Evolutionary conservation across 2,329 filamentous ascomycete species (phyloP), one percentile per base, ranked within the genome.

Genomic region (Ascosphaera apis): DNA sequence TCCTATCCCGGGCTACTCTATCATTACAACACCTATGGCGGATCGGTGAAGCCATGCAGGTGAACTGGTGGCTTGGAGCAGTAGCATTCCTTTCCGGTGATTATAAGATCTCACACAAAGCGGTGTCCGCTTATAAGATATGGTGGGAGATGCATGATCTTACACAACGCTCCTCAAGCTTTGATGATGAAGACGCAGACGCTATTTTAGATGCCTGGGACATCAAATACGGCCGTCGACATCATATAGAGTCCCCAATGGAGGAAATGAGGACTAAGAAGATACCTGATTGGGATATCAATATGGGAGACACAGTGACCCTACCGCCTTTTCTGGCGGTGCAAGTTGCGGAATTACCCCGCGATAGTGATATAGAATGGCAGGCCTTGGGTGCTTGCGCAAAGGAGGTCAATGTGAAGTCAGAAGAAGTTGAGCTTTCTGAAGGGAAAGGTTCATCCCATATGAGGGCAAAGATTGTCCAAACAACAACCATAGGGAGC

Each of bases 21-120:
- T 69, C 83, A 1, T 61, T 95, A 9, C 88, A 98, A 53, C 86
- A 95, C 53, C 67, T 95, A 16, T 84, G 76, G 72, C 72, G 86
- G 28, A 76, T 98, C 36, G 84, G 74, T 0, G 53, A 63, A 31
- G 74, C 75, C 30, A 75, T 76, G 61, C 61, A 69, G 37, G 72
- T 91, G 2, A 62, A 70, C 38, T 76, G 71, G 61, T 91, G 80
- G 76, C 66, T 68, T 3, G 75, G 72, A 40, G 76, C 67, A 1
- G 69, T 91, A 34, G 81, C 74, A 0, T 91, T 82, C 49, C 65
- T 91, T 38, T 63, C 72, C 2, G 51, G 50, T 3, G 43, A 44
- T n/a, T 47, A 49, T 15, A 41, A 50, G 4, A 46, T 51, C n/a
- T 42, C 47, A 32, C 43, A 44, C 2, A 52, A 52, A 35, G 61